A percentile compares a stretch with the other conserved stretches of the same genome.
These are phyloP conservation scores for Globisporangium spiculum DNA, from an alignment of 352 stramenopile species.

Conservation along the genomic window DNA sequence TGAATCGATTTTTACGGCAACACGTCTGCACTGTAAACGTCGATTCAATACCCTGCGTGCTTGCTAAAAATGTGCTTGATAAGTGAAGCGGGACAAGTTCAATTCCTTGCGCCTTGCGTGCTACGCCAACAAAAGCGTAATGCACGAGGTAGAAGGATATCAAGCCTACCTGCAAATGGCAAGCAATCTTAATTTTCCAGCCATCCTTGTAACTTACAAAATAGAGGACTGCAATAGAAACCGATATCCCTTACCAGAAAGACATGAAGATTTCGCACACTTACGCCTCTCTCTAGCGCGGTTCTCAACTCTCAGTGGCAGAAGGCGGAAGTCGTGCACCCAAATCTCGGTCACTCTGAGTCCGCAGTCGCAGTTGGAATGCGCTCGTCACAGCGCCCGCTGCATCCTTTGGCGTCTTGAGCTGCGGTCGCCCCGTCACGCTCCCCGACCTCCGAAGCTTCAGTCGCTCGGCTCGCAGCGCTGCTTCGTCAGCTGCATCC, in stretches of 20 bases:
- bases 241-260: neutral
- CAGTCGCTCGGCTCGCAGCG: slow-evolving; percentile 49
- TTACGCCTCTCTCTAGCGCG: neutral
- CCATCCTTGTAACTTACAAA: neutral
- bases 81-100: too few relatives aligned
- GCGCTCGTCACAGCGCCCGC: neutral
- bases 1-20: too few relatives aligned
- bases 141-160: neutral
- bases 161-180: neutral
- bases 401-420: slow-evolving; percentile 3
- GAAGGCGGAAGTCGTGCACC: slow-evolving; percentile 5
- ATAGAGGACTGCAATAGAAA: neutral
- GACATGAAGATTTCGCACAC: neutral
- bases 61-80: too few relatives aligned
- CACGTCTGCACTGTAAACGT: too few relatives aligned
- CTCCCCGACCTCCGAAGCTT: slow-evolving; percentile 44
- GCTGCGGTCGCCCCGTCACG: slow-evolving; percentile 3
- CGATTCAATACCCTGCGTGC: too few relatives aligned
- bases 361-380: slow-evolving; percentile 25
- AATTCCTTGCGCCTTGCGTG: too few relatives aligned
- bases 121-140: too few relatives aligned
- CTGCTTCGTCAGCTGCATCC: slow-evolving; percentile 57
- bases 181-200: neutral
- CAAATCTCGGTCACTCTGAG: slow-evolving; percentile 26
- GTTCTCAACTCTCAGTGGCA: neutral